phyloP scores from a whole-genome alignment of 2,329 filamentous ascomycete species.

The Fusarium papillatum region DNA sequence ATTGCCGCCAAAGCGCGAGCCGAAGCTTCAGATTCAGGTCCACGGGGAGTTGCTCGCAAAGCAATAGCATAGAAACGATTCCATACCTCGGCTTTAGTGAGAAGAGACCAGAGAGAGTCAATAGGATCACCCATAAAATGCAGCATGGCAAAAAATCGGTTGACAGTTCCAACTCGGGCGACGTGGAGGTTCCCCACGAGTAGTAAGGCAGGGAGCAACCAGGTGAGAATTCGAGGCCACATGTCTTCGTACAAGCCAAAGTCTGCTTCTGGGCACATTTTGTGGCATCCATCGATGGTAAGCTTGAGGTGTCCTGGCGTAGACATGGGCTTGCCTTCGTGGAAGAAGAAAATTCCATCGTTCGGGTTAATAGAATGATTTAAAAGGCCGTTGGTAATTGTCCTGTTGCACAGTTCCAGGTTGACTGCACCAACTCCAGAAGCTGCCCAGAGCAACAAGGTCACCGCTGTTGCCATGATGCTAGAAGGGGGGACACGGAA shows the following conservation, averaged over 20 bases:
- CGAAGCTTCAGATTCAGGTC: neutral
- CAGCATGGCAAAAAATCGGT: constrained; percentile 1
- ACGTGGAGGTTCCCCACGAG: constrained; percentile 26
- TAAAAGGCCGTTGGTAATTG: neutral
- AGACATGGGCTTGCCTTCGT: neutral
- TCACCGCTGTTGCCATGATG: neutral
- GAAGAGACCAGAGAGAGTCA: constrained; percentile 4
- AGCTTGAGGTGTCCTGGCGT: neutral
- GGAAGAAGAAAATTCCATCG: neutral
- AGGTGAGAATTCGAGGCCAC: constrained; percentile 24
- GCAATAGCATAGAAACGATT: constrained; percentile 4
- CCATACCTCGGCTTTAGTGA: constrained; percentile 11
- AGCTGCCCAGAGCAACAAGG: neutral
- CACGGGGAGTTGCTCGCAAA: neutral
- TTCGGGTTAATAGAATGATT: neutral
- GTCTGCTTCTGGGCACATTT: constrained; percentile 10
- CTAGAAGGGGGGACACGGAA: neutral
- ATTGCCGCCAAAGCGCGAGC: constrained; percentile 13
- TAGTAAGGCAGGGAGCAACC: constrained; percentile 22
- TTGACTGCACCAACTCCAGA: neutral
- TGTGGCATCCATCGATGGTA: constrained; percentile 47
- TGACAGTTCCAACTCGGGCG: constrained; percentile 9
- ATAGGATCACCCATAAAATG: constrained; percentile 24
- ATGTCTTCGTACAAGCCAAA: constrained; percentile 24
- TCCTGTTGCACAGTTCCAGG: neutral